A percentile compares a stretch with the other conserved stretches of the same genome.
These are phyloP conservation scores for Buddleja alternifolia DNA, from an alignment of 257 asterid genomes.

Conservation along the genomic window DNA sequence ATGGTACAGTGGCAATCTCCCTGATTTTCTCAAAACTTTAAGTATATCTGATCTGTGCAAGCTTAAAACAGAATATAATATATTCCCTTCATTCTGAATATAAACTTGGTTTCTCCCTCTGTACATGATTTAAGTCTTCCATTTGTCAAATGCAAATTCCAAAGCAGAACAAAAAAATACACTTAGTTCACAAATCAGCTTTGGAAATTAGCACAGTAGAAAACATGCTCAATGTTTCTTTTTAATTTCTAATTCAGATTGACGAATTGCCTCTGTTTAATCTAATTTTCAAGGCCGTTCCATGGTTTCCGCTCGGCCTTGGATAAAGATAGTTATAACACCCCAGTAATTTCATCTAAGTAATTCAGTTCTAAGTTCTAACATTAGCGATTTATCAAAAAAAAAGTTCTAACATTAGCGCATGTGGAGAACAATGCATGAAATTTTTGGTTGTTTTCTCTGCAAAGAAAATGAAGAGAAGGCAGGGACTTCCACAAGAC, in stretches of 20 bases:
- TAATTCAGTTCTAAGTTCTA: too few species aligned
- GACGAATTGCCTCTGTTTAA: background rate
- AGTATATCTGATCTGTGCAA: background rate
- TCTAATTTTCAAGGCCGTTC: background rate
- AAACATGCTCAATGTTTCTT: background rate
- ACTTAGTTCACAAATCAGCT: background rate
- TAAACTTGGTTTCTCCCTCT: background rate
- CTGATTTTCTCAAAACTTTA: slow-evolving; percentile 5
- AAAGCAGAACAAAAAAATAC: background rate
- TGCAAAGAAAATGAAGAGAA: background rate
- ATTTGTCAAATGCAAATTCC: background rate
- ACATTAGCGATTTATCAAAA: too few species aligned
- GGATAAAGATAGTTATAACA: too few species aligned
- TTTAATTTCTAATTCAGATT: background rate
- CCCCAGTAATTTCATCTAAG: too few species aligned
- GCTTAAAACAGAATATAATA: too few species aligned
- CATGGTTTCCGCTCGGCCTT: too few species aligned
- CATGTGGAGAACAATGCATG: background rate
- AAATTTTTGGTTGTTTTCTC: background rate
- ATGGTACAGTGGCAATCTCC: background rate
- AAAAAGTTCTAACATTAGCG: too few species aligned
- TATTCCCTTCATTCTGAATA: too few species aligned
- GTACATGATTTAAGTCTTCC: background rate
- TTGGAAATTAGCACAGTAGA: background rate
- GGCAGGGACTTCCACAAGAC: background rate